These are phyloP conservation scores for Termitomyces sp. DNA, from an alignment of 768 basidiomycete species.

Conservation along the genomic window DNA sequence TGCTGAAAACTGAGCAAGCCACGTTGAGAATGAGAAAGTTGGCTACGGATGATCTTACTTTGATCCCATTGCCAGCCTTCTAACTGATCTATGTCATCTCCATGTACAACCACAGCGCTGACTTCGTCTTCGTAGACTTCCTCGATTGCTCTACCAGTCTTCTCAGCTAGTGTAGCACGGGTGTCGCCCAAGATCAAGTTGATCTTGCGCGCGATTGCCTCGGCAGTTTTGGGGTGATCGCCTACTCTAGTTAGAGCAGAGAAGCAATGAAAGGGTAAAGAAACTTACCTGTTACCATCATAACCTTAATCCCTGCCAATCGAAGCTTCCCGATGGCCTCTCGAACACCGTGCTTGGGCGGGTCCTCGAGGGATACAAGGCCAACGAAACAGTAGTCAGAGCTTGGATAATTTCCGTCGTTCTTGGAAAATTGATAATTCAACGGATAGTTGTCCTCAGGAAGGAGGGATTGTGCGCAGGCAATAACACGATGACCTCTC, in stretches of 20 bases:
- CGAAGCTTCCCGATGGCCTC: conserved; percentile 69
- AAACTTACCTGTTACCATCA: conserved; percentile 64
- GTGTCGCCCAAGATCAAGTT: conserved; percentile 66
- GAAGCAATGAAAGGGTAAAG: not conserved
- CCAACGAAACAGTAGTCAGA: conserved; percentile 60
- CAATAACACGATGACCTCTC: conserved; percentile 70
- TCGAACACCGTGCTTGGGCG: conserved; percentile 66
- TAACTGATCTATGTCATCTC: conserved; percentile 60
- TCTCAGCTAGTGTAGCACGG: conserved; percentile 51
- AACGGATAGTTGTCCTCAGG: conserved; percentile 41
- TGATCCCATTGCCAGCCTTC: conserved; percentile 76
- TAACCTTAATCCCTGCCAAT: conserved; percentile 68
- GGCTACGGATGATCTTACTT: conserved; percentile 34
- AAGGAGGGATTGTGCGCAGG: conserved; percentile 60
- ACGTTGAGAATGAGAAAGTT: not conserved
- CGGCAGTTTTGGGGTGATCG: conserved; percentile 70
- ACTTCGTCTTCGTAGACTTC: conserved; percentile 69
- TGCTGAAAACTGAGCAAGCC: conserved; percentile 48
- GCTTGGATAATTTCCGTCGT: conserved; percentile 47
- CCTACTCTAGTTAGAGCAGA: conserved; percentile 24
- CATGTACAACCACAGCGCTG: conserved; percentile 60
- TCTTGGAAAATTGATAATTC: conserved; percentile 49
- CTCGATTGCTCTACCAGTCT: conserved; percentile 47
- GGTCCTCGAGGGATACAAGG: conserved; percentile 64
- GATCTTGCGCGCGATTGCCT: conserved; percentile 71